A percentile compares a stretch with the other conserved stretches of the same genome.
Conservation (phyloP, 2,329 filamentous ascomycete genomes). For the Arthrobotrys megalospora region DNA sequence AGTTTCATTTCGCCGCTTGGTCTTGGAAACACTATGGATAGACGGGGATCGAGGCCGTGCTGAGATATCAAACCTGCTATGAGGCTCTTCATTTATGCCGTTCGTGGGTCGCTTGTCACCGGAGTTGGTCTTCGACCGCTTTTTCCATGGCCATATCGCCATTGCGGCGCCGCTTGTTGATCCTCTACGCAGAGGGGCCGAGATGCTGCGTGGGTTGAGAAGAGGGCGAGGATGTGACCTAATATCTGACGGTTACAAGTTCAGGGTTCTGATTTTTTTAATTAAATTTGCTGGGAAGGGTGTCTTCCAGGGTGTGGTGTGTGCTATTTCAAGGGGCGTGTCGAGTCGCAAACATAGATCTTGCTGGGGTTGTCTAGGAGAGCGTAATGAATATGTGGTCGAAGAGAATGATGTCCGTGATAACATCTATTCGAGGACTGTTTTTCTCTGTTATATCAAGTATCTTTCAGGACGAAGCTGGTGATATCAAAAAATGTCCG, state of each 20-base stretch:
- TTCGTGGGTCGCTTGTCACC: conserved; percentile 61
- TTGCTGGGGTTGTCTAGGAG: not conserved
- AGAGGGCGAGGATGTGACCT: conserved; percentile 20
- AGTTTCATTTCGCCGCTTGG: conserved; percentile 55
- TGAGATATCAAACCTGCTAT: conserved; percentile 26
- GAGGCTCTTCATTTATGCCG: conserved; percentile 51
- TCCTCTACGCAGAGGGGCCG: conserved; percentile 30
- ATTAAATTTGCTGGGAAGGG: conserved; percentile 30
- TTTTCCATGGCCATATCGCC: conserved; percentile 64
- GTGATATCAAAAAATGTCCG: conserved; percentile 27
- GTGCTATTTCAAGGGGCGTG: conserved; percentile 26
- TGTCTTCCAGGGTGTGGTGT: conserved; percentile 11
- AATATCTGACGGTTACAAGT: conserved; percentile 18
- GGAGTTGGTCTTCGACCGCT: conserved; percentile 64
- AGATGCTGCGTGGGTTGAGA: conserved; percentile 10
- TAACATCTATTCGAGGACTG: conserved; percentile 7
- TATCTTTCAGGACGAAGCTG: conserved; percentile 1
- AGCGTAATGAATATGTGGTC: not conserved
- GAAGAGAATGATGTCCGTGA: not conserved
- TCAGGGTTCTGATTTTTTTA: conserved; percentile 33
- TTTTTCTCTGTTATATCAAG: not conserved
- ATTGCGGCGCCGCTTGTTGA: conserved; percentile 55
- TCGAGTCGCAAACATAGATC: conserved; percentile 38
- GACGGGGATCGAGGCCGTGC: conserved; percentile 43
- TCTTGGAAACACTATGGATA: conserved; percentile 43